Percentiles rank a stretch among this genome's conserved stretches.
These are phyloP conservation scores for Nakazawaea anatomiae DNA, from an alignment of 805 yeast genomes.

Conservation along the genomic window DNA sequence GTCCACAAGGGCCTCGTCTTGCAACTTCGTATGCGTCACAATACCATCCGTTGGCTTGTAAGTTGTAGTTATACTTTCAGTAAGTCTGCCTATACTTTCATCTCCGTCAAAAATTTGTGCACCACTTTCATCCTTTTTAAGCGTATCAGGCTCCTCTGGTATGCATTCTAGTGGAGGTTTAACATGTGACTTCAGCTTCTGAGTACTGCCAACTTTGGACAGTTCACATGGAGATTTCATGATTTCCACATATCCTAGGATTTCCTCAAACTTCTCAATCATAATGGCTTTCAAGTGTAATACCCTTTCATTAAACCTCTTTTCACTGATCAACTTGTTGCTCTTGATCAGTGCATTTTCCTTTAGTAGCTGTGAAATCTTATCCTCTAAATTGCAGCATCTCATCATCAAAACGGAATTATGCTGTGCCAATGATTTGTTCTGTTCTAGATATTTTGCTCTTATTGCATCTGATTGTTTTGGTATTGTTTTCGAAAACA, in stretches of 20 bases:
- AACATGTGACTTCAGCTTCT: too few relatives aligned
- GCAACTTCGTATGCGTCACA: too few relatives aligned
- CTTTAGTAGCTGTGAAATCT: slow-evolving; percentile 40
- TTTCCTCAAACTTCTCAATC: slow-evolving; percentile 11
- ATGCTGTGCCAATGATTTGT: slow-evolving; percentile 53
- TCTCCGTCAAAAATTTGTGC: too few relatives aligned
- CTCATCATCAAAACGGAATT: slow-evolving; percentile 48
- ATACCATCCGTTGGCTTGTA: too few relatives aligned
- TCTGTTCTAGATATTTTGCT: slow-evolving; percentile 35
- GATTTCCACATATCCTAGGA: slow-evolving; percentile 10
- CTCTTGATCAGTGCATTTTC: slow-evolving; percentile 41
- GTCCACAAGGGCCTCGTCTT: too few relatives aligned
- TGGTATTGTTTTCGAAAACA: slow-evolving; percentile 1
- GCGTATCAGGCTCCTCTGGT: too few relatives aligned
- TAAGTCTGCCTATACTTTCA: too few relatives aligned
- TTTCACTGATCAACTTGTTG: slow-evolving; percentile 18
- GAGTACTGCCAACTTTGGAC: too few relatives aligned
- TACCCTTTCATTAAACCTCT: slow-evolving; percentile 10
- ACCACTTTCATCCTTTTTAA: too few relatives aligned
- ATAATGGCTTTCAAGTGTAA: slow-evolving; percentile 11
- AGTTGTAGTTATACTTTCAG: too few relatives aligned
- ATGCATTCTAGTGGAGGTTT: too few relatives aligned
- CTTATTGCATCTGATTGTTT: slow-evolving; percentile 13
- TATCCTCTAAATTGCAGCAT: slow-evolving; percentile 47
- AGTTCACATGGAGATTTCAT: slow-evolving; percentile 6